A percentile compares a stretch with the other conserved stretches of the same genome.
Evolutionary conservation across 345 rosid genomes (phyloP).

Genomic region (Citrus inodora): DNA sequence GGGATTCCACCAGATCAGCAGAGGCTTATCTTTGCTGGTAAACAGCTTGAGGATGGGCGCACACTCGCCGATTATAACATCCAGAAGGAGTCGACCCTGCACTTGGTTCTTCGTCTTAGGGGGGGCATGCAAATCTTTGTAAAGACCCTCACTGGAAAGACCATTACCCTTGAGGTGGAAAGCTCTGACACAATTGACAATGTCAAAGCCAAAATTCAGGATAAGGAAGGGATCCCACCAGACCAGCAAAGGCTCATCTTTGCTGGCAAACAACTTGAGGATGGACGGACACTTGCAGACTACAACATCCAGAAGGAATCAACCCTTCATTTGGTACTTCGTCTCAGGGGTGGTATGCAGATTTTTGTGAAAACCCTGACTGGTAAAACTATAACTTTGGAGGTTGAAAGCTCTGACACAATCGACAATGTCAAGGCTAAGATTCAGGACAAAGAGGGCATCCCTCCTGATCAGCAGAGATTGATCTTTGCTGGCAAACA

Average conservation of each 20-base stretch:
- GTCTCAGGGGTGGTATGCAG: constrained; percentile 31
- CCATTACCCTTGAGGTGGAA: constrained; percentile 21
- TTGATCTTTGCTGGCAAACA: constrained; percentile 10
- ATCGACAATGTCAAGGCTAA: constrained; percentile 24
- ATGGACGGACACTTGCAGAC: constrained; percentile 26
- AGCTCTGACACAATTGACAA: constrained; percentile 22
- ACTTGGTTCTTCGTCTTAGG: constrained; percentile 22
- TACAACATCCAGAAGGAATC: constrained; percentile 33
- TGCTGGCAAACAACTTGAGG: constrained; percentile 29
- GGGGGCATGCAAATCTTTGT: constrained; percentile 29
- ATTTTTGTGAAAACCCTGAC: constrained; percentile 30
- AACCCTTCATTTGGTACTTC: constrained; percentile 28
- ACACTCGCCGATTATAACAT: constrained; percentile 13
- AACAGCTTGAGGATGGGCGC: constrained; percentile 17
- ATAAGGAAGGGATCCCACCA: constrained; percentile 26
- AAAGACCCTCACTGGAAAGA: constrained; percentile 26
- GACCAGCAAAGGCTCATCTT: constrained; percentile 28
- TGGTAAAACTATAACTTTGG: constrained; percentile 25
- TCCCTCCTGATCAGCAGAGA: constrained; percentile 24
- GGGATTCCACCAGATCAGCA: constrained; percentile 24
- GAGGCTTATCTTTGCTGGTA: constrained; percentile 16
- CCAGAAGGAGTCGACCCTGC: constrained; percentile 18
- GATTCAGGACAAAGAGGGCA: constrained; percentile 24
- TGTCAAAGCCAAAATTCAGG: constrained; percentile 23
- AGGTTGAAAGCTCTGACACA: constrained; percentile 21